These are phyloP conservation scores for Pilatotrama ljubarskyi DNA, from an alignment of 768 basidiomycete genomes.

Conservation along the genomic window DNA sequence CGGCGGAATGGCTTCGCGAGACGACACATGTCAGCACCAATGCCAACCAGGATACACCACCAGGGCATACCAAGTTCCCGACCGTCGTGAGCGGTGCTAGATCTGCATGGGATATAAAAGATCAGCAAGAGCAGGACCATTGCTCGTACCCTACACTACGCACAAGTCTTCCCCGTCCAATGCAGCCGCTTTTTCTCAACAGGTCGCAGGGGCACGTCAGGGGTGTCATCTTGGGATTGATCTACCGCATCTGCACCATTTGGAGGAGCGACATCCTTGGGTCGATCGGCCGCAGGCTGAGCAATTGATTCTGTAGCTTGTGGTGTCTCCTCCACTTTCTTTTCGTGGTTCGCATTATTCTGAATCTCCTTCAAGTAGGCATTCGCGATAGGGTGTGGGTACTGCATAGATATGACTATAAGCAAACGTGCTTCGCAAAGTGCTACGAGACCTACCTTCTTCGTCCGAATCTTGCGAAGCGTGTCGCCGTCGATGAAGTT, in stretches of 20 bases:
- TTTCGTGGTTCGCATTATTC: conserved; percentile 17
- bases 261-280: not conserved
- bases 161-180: conserved; percentile 90
- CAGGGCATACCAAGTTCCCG: conserved; percentile 78
- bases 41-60: too few species aligned
- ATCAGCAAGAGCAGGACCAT: not conserved
- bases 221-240: conserved; percentile 47
- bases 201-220: conserved; percentile 71
- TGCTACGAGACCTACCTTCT: conserved; percentile 52
- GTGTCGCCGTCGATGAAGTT: conserved; percentile 65
- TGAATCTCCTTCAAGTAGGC: conserved; percentile 60
- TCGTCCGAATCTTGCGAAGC: conserved; percentile 62
- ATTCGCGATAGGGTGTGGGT: conserved; percentile 61
- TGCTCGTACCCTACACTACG: conserved; percentile 28
- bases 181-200: conserved; percentile 84
- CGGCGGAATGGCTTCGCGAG: conserved; percentile 81
- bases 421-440: not conserved
- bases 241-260: conserved; percentile 20
- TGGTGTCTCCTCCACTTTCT: conserved; percentile 11
- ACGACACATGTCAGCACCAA: not conserved
- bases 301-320: not conserved
- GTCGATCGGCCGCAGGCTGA: not conserved
- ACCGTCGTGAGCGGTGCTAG: conserved; percentile 90
- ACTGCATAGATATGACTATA: conserved; percentile 41
- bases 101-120: conserved; percentile 47